phyloP scores from a whole-genome alignment of 768 basidiomycete species.

The Sporobolomyces roseus region DNA sequence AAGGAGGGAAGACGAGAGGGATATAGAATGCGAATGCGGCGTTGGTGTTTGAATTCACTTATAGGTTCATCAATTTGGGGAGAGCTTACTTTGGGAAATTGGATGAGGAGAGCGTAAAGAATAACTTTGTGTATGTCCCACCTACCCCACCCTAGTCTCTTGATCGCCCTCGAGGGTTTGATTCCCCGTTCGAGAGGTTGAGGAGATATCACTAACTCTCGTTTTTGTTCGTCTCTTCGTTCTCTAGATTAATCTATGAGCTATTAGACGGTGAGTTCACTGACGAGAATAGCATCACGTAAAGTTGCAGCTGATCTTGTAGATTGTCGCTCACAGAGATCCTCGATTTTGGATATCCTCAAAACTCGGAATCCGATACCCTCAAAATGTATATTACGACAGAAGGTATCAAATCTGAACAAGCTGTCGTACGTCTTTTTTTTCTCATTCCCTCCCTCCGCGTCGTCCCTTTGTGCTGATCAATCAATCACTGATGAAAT shows the following conservation, averaged over 20 bases:
- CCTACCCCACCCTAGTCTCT: too few relatives aligned
- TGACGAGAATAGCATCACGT: too few relatives aligned
- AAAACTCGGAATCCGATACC: conserved; percentile 97
- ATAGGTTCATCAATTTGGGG: conserved; percentile 89
- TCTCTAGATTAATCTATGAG: conserved; percentile 72
- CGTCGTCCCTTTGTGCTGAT: neutral
- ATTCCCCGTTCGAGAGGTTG: too few relatives aligned
- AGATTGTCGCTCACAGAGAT: conserved; percentile 60
- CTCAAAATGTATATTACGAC: conserved; percentile 97
- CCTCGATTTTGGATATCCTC: conserved; percentile 97
- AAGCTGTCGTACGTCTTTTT: conserved; percentile 64
- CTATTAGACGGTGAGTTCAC: conserved; percentile 81
- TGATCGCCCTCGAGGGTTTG: too few relatives aligned
- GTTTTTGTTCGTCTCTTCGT: neutral
- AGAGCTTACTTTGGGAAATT: conserved; percentile 97
- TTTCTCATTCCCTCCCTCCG: neutral
- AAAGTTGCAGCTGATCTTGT: neutral
- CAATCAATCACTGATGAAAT: neutral
- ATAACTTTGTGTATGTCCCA: conserved; percentile 71
- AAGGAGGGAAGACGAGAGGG: too few relatives aligned
- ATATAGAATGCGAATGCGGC: conserved; percentile 83
- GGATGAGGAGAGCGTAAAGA: conserved; percentile 97
- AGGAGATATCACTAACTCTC: too few relatives aligned
- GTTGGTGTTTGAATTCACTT: conserved; percentile 94
- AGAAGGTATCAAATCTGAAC: conserved; percentile 83